phyloP scores from a whole-genome alignment of 768 basidiomycete genomes.

The Leucogyrophana mollusca region DNA sequence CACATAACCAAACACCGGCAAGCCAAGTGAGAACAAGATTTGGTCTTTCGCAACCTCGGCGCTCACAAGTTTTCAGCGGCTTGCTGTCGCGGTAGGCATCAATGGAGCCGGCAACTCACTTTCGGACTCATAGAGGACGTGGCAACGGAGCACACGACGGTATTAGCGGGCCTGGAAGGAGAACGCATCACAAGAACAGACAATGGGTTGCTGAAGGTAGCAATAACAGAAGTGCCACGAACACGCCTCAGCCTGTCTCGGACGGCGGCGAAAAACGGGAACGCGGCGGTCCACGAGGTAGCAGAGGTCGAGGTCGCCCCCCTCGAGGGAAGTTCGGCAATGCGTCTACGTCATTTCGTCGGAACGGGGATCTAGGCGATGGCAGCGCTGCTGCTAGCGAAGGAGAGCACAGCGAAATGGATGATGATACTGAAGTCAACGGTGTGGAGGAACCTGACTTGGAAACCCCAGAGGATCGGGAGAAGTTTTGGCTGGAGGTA shows the following conservation, averaged over 20 bases:
- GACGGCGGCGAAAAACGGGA: conserved; percentile 61
- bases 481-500: conserved; percentile 73
- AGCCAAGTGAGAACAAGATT: too few relatives aligned
- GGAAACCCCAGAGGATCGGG: conserved; percentile 62
- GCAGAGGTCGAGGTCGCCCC: conserved; percentile 40
- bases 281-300: conserved; percentile 54
- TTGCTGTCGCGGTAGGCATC: conserved; percentile 12
- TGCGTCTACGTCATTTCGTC: conserved; percentile 35
- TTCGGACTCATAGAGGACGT: conserved; percentile 18
- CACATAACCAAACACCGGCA: too few relatives aligned
- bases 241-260: conserved; percentile 32
- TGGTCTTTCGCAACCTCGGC: too few relatives aligned
- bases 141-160: conserved; percentile 9
- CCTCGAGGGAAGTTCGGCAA: conserved; percentile 40
- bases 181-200: conserved; percentile 49
- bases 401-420: conserved; percentile 33
- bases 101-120: conserved; percentile 25
- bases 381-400: conserved; percentile 31
- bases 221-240: conserved; percentile 31
- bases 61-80: too few relatives aligned
- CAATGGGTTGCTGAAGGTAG: conserved; percentile 54
- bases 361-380: conserved; percentile 23
- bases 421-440: conserved; percentile 28
- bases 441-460: conserved; percentile 46
- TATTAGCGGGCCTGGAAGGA: conserved; percentile 17